These are phyloP conservation scores for Telopea speciosissima DNA, from an alignment of 177 flowering plant species.

Conservation along the genomic window DNA sequence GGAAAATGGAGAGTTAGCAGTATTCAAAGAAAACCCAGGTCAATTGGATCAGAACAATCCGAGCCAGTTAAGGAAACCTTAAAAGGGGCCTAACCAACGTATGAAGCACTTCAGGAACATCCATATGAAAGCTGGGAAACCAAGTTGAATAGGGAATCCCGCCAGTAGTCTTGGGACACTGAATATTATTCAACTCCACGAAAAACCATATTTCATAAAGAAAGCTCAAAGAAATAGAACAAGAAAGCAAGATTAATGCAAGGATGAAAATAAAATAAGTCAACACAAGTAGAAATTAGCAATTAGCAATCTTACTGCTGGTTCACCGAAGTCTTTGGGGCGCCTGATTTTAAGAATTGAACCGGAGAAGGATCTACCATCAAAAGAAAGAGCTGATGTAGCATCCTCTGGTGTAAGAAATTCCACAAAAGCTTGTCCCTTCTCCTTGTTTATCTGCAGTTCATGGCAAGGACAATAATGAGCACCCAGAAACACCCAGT, in stretches of 20 bases:
- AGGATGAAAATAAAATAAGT: background rate
- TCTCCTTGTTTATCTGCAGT: slow-evolving; percentile 79
- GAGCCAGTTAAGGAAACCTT: background rate
- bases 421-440: slow-evolving; percentile 83
- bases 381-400: slow-evolving; percentile 74
- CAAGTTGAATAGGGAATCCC: background rate
- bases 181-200: background rate
- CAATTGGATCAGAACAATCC: background rate
- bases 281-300: slow-evolving; percentile 19
- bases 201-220: background rate
- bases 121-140: background rate
- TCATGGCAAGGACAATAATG: background rate
- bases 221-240: background rate
- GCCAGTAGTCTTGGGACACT: too few relatives aligned
- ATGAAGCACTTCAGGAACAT: background rate
- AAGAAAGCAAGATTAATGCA: background rate
- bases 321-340: slow-evolving; percentile 74
- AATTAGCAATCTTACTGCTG: slow-evolving; percentile 64
- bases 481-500: background rate
- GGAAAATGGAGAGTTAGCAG: too few relatives aligned
- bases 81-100: background rate
- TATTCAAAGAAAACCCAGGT: too few relatives aligned
- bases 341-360: slow-evolving; percentile 72
- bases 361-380: slow-evolving; percentile 60
- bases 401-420: slow-evolving; percentile 95